Base-by-base conservation (phyloP, 805 yeast species). In the Kurtzmaniella cleridarum region DNA sequence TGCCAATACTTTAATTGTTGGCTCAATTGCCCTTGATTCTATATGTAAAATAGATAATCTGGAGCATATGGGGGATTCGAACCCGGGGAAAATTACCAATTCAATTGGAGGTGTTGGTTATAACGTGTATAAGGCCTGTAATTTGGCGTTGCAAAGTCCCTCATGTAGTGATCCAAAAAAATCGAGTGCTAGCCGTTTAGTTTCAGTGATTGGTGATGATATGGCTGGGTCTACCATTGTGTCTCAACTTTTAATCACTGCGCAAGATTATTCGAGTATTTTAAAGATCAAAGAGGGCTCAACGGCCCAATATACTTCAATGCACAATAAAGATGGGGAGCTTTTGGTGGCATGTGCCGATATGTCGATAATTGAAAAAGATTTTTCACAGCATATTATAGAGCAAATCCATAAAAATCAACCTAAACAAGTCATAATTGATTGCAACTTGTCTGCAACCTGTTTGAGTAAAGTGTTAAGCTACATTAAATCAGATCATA, bases 71-170 rank as follows among this genome's bases (percentile, higher is more conserved):
- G 59, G 63, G 10, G 91, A 91, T 42, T 87, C 95, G 2, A 84
- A 84, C 46, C 93, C 93, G 0, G 89, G 93, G 0, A 53, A 50
- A 0, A 69, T 76, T 5, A 49, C 58, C 1, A 69, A 79, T 2
- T 67, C 82, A 0, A 55, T 86, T 7, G 96, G 96, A 1, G 96
- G 96, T 1, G 95, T 88, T 2, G 96, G 88, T 0, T 80, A 75
- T 55, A 88, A 89, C 50, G 79, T 88, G 12, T 79, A 86, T 0
- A 51, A 75, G n/a, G 91, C 93, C 0, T 66, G 83, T 3, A 51
- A 59, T 14, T 73, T 67, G 42, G 43, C 47, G 5, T 29, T 41
- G 5, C 30, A 37, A n/a, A 41, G 45, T 3, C 29, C 35, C 15
- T 35, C 28, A 15, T 37, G 40, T 24, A 27, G n/a, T 11, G 31